These are phyloP conservation scores for Penicillium daleae DNA, from an alignment of 495 filamentous ascomycete genomes.

Conservation along the genomic window DNA sequence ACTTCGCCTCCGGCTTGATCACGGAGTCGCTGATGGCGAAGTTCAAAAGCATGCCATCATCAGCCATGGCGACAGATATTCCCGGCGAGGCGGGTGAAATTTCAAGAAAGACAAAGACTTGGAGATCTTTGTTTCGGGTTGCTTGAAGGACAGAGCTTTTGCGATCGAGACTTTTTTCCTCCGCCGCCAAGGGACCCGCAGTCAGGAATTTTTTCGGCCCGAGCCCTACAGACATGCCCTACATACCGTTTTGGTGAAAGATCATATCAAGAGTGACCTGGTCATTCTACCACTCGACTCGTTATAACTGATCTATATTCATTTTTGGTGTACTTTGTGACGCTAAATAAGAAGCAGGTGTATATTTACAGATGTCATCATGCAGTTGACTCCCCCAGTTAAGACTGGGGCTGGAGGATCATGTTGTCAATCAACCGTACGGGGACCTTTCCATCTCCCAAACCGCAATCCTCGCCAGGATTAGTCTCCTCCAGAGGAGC, in stretches of 20 bases:
- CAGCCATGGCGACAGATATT: constrained; percentile 65
- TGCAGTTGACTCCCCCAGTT: neutral
- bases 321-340: constrained; percentile 14
- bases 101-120: neutral
- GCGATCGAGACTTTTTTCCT: constrained; percentile 36
- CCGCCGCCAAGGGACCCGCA: constrained; percentile 26
- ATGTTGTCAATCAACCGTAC: constrained; percentile 96
- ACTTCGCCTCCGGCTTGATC: constrained; percentile 64
- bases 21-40: constrained; percentile 72
- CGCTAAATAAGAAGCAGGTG: neutral
- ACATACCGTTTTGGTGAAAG: constrained; percentile 38
- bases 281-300: neutral
- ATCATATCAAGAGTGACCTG: neutral
- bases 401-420: constrained; percentile 59
- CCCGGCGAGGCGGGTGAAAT: constrained; percentile 11
- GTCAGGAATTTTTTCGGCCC: constrained; percentile 43
- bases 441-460: constrained; percentile 69
- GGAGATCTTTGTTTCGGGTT: neutral
- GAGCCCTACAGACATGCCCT: constrained; percentile 41
- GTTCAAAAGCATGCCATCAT: constrained; percentile 94
- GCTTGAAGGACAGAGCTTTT: constrained; percentile 14
- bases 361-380: neutral
- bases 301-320: constrained; percentile 5
- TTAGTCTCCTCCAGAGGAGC: constrained; percentile 70
- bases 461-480: constrained; percentile 67